Evolutionary conservation across 1,284 basidiomycete genomes (phyloP).

Genomic region (Pseudozyma tsukubaensis): DNA sequence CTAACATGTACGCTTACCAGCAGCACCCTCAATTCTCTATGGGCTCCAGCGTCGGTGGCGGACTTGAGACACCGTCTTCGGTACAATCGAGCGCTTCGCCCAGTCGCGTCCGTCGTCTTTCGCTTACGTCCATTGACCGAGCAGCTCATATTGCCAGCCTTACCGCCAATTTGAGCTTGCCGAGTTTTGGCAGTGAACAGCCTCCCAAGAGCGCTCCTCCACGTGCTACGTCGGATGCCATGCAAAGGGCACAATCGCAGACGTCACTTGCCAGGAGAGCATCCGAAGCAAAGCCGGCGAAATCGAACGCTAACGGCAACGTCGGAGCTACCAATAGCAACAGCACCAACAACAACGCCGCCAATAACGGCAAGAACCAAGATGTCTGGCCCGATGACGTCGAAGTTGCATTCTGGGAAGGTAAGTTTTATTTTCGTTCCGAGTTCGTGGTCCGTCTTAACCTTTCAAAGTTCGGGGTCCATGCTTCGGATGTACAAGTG

Average conservation of each 20-base stretch:
- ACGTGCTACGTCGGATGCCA: slow-evolving; percentile 45
- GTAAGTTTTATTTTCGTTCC: slow-evolving; percentile 44
- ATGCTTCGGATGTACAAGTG: background rate
- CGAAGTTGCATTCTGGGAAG: slow-evolving; percentile 70
- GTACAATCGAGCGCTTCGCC: slow-evolving; percentile 44
- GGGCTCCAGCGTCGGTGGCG: slow-evolving; percentile 40
- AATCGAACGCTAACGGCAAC: slow-evolving; percentile 11
- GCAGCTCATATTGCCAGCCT: slow-evolving; percentile 50
- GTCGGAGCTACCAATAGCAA: slow-evolving; percentile 1
- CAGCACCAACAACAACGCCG: slow-evolving; percentile 21
- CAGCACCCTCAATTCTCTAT: slow-evolving; percentile 48
- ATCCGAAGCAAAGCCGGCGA: slow-evolving; percentile 18
- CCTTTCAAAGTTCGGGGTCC: background rate
- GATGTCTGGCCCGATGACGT: slow-evolving; percentile 71
- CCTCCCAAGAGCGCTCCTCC: slow-evolving; percentile 50
- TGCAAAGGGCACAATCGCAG: slow-evolving; percentile 48
- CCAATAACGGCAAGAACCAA: slow-evolving; percentile 62
- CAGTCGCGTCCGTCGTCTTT: slow-evolving; percentile 35
- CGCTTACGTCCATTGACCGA: slow-evolving; percentile 38
- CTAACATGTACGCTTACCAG: slow-evolving; percentile 49
- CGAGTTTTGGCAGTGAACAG: slow-evolving; percentile 25
- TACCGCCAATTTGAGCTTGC: slow-evolving; percentile 50
- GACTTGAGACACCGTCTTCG: slow-evolving; percentile 47
- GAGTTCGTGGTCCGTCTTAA: background rate
- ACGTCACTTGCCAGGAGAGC: slow-evolving; percentile 12